Conservation (phyloP, 2,329 filamentous ascomycete genomes). For the Claviceps sp. region DNA sequence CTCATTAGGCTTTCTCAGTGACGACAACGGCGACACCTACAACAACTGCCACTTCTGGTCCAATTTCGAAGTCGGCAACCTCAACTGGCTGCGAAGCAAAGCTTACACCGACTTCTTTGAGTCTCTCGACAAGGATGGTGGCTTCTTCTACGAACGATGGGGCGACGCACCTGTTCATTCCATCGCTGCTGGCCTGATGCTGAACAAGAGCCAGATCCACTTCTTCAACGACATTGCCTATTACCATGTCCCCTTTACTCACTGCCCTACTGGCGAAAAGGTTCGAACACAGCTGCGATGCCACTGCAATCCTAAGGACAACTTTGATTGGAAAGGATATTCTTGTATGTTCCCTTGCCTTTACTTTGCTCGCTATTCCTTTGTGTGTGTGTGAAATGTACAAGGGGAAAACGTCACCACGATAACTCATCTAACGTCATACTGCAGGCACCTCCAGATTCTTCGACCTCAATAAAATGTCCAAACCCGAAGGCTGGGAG, state of each 20-base stretch:
- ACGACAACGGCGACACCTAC: constrained; percentile 82
- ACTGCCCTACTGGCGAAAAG: constrained; percentile 88
- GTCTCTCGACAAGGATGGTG: constrained; percentile 74
- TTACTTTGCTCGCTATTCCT: neutral
- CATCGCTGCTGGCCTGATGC: constrained; percentile 77
- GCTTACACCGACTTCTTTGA: constrained; percentile 87
- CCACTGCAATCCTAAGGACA: constrained; percentile 88
- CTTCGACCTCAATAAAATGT: constrained; percentile 68
- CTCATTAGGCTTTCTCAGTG: constrained; percentile 80
- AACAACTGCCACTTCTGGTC: constrained; percentile 99
- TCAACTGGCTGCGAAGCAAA: constrained; percentile 84
- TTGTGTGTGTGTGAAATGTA: too few relatives aligned
- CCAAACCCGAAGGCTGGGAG: constrained; percentile 78
- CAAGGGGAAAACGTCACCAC: too few relatives aligned
- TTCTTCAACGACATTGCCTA: constrained; percentile 99
- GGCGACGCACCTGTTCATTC: constrained; percentile 96
- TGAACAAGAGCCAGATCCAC: constrained; percentile 88
- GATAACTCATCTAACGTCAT: neutral
- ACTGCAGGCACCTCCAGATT: constrained; percentile 53
- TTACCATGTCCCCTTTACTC: constrained; percentile 94
- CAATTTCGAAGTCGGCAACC: constrained; percentile 93
- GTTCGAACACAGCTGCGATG: constrained; percentile 74
- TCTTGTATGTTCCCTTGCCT: constrained; percentile 54
- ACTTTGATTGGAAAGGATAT: constrained; percentile 99
- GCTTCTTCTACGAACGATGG: constrained; percentile 99